Evolutionary conservation across 148 eudicot genomes (phyloP), one percentile per base, ranked within the genome.

Genomic region (Silene conica): DNA sequence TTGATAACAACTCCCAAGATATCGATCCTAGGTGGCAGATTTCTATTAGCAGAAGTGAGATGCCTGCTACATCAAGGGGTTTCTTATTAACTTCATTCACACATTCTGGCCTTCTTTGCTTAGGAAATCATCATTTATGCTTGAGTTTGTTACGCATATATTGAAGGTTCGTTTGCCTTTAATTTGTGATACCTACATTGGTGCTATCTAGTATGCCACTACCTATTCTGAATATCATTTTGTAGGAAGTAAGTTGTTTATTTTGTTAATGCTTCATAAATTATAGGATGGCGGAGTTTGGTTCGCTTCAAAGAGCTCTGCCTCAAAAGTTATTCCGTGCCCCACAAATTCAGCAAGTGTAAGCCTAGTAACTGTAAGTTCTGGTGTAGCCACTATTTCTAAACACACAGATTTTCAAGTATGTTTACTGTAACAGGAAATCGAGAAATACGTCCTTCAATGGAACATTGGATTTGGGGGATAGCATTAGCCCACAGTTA

Each of bases 51-150:
- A 78, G 71, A 19, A 87, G 90, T 73, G 97, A 92, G 21, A n/a
- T n/a, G n/a, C n/a, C n/a, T n/a, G n/a, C n/a, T n/a, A n/a, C n/a
- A n/a, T n/a, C n/a, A n/a, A n/a, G n/a, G n/a, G n/a, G n/a, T n/a
- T n/a, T n/a, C n/a, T n/a, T n/a, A n/a, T n/a, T n/a, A n/a, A n/a
- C n/a, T 92, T 95, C 75, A 83, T 95, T 81, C 97, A 92, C 73
- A 79, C 99, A 38, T 95, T 92, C 77, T 95, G 99, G 99, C 99
- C 99, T 22, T 87, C 96, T 7, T 76, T 95, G 77, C 91, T 95
- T 50, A 86, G 79, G 85, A 75, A 90, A 74, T 97, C 96, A n/a
- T 78, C 87, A 41, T 95, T 95, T 76, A 70, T 95, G 72, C 75
- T 86, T 57, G 96, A 92, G 81, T 95, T 95, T 70, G 88, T 92